Evolutionary conservation across 2,329 filamentous ascomycete genomes (phyloP), one percentile per base, ranked within the genome.

Genomic region (Penicillium sp.): DNA sequence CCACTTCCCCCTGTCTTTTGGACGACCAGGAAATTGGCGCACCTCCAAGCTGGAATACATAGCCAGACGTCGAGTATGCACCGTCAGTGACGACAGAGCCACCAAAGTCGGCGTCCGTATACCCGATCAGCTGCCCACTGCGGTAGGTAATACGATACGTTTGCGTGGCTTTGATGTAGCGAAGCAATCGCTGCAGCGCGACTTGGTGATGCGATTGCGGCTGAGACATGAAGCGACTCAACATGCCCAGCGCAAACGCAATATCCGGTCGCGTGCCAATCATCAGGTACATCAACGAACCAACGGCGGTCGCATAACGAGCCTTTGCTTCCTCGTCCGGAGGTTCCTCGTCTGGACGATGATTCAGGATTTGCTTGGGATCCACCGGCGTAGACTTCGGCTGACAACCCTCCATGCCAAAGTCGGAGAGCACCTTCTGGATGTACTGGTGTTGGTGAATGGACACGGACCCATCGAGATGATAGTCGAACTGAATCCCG

Each of bases 21-120:
- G 63, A 65, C 21, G 57, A 57, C 64, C 59, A 68, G 41, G 59
- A 64, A 45, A 69, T 59, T 29, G 61, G 57, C n/a, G 45, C 63
- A 9, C 64, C 63, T 21, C 53, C 59, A 37, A 66, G 53, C 24
- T 56, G 49, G 54, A 70, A 69, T 14, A 65, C 29, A 45, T 62
- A 67, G 45, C 64, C 65, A 5, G 61, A 60, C 4, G 62, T 65
- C 1, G 64, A 68, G 37, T 58, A 56, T 35, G 58, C 57, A n/a
- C 55, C 45, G 14, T 62, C 53, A 24, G 60, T 53, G 35, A 58
- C 51, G 33, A 59, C 46, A 5, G 57, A 59, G 37, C 60, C 60
- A 41, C 55, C 55, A 22, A 56, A 26, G 5, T 26, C 24, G 24
- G 24, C 24, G 24, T 26, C 24, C 7, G 7, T 26, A 6, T 26